Evolutionary conservation across 2,329 filamentous ascomycete genomes (phyloP).

Genomic region (Epichloe brachyelytri): DNA sequence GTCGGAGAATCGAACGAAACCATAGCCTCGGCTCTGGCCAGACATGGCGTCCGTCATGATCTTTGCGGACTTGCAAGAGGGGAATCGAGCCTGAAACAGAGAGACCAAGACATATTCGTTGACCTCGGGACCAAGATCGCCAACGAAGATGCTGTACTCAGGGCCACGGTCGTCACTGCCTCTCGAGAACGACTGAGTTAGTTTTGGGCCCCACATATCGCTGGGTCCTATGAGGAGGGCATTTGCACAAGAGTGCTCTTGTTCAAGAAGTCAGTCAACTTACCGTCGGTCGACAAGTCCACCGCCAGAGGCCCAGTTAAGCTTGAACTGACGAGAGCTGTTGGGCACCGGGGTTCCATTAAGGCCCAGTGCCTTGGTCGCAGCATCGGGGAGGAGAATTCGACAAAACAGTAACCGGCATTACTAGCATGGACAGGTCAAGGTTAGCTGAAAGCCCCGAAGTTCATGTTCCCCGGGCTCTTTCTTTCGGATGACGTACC

Average conservation of each 20-base stretch:
- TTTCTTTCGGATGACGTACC: constrained; percentile 41
- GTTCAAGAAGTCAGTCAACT: constrained; percentile 15
- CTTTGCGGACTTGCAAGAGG: constrained; percentile 97
- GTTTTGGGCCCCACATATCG: background rate
- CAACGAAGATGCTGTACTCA: constrained; percentile 95
- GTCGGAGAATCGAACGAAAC: constrained; percentile 93
- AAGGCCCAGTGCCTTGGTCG: constrained; percentile 77
- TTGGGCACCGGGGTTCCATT: constrained; percentile 88
- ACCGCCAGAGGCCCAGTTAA: constrained; percentile 98
- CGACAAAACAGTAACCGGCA: constrained; percentile 97
- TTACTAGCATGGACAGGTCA: constrained; percentile 44
- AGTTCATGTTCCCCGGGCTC: background rate
- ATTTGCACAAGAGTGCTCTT: background rate
- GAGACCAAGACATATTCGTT: constrained; percentile 97
- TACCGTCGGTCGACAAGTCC: constrained; percentile 88
- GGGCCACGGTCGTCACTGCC: constrained; percentile 83
- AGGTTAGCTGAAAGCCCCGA: background rate
- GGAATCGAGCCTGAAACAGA: constrained; percentile 91
- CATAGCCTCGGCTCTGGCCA: constrained; percentile 93
- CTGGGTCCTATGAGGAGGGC: background rate
- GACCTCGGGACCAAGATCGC: constrained; percentile 93
- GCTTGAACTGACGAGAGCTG: constrained; percentile 89
- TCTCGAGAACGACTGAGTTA: background rate
- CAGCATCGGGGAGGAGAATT: constrained; percentile 75
- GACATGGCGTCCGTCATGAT: constrained; percentile 99